phyloP scores from a whole-genome alignment of 257 asterid genomes.

The Solanum chaucha region DNA sequence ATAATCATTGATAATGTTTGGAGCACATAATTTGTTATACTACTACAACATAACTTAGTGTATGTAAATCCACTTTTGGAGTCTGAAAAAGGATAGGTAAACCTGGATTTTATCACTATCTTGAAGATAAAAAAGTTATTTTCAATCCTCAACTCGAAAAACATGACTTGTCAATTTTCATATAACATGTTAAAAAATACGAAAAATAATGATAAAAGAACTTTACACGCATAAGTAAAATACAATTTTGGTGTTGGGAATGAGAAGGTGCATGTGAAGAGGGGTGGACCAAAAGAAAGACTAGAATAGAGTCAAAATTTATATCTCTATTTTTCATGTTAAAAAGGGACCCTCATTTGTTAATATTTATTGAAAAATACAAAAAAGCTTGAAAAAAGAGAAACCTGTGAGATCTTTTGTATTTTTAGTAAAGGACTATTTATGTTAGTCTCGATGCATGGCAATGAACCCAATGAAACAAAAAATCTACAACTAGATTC shows the following conservation, averaged over 20 bases:
- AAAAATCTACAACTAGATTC: background rate
- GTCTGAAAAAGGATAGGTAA: background rate
- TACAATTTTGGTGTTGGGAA: background rate
- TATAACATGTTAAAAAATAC: background rate
- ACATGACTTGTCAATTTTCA: background rate
- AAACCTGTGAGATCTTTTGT: background rate
- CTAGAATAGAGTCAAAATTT: background rate
- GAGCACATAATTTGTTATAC: background rate
- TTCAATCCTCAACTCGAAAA: fast-evolving
- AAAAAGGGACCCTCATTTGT: background rate
- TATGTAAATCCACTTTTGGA: too few relatives aligned
- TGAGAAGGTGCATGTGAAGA: background rate
- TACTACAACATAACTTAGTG: background rate
- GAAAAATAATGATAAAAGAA: background rate
- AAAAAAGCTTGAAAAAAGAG: background rate
- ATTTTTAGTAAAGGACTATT: background rate
- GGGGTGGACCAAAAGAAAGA: background rate
- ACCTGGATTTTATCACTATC: background rate
- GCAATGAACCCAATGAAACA: background rate
- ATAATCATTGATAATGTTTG: background rate
- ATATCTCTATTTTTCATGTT: background rate
- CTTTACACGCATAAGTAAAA: background rate
- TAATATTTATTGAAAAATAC: background rate
- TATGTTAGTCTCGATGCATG: background rate
- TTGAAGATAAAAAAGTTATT: fast-evolving